Percentiles rank a stretch among this genome's conserved stretches.
phyloP scores from a whole-genome alignment of 2,329 filamentous ascomycete species.

The Zasmidium cellare region DNA sequence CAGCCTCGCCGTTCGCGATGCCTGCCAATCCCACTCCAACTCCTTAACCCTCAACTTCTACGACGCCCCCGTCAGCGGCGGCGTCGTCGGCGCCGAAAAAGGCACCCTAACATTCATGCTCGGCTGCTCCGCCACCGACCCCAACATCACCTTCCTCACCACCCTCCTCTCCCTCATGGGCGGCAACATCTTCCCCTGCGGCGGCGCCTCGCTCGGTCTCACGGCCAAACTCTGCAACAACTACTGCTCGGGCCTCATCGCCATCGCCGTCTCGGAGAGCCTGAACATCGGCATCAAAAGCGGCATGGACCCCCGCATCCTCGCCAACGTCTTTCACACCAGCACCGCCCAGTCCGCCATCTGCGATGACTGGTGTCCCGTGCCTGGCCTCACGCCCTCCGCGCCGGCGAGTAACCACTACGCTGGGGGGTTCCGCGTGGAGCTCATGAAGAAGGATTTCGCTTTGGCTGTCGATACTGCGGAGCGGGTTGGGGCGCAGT shows the following conservation, averaged over 20 bases:
- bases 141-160: constrained; percentile 46
- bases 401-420: constrained; percentile 53
- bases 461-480: constrained; percentile 57
- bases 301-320: constrained; percentile 56
- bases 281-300: constrained; percentile 62
- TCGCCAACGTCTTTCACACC: constrained; percentile 54
- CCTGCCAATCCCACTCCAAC: constrained; percentile 39
- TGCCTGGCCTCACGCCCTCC: constrained; percentile 51
- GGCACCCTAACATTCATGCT: constrained; percentile 59
- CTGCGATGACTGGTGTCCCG: constrained; percentile 53
- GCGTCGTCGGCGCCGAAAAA: constrained; percentile 53
- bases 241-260: constrained; percentile 60
- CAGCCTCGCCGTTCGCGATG: constrained; percentile 47
- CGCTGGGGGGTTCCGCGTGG: constrained; percentile 58
- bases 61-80: constrained; percentile 56
- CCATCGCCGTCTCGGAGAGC: constrained; percentile 59
- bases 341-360: constrained; percentile 56
- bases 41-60: constrained; percentile 45
- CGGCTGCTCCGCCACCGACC: constrained; percentile 48
- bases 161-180: constrained; percentile 54
- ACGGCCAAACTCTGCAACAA: constrained; percentile 64
- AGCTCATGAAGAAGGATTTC: constrained; percentile 63
- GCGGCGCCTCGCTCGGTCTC: constrained; percentile 56
- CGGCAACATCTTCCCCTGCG: constrained; percentile 56
- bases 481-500: constrained; percentile 50